Percentiles rank a stretch among this genome's conserved stretches.
Conservation (phyloP, 306 rosid species). For the Sechiopsis laciniata region DNA sequence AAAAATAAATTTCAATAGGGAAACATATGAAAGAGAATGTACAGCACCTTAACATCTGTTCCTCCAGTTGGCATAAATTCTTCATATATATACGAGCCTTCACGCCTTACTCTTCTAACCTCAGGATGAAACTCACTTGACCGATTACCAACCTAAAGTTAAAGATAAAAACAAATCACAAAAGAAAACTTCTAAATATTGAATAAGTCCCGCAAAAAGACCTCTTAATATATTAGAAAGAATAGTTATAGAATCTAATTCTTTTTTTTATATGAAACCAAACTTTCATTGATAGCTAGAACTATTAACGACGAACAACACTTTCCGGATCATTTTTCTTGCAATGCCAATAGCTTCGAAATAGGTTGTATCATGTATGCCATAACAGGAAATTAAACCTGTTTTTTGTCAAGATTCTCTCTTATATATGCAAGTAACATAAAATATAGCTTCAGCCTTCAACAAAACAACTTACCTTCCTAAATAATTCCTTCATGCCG, state of each 20-base stretch:
- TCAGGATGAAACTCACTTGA: conserved; percentile 97
- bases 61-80: conserved; percentile 99
- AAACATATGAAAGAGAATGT: conserved; percentile 28
- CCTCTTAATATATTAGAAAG: background rate
- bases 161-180: conserved; percentile 23
- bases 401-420: background rate
- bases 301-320: conserved; percentile 23
- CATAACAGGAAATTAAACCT: background rate
- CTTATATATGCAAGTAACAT: conserved; percentile 3
- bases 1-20: conserved; percentile 11
- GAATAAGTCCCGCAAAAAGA: background rate
- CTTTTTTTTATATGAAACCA: no score
- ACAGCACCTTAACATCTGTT: conserved; percentile 92
- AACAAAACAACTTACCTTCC: conserved; percentile 66
- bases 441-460: conserved; percentile 10
- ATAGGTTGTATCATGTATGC: background rate
- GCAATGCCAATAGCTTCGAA: background rate
- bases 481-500: conserved; percentile 95
- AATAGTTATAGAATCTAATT: no score
- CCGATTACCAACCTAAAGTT: conserved; percentile 83
- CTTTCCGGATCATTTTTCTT: background rate
- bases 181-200: conserved; percentile 22
- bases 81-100: conserved; percentile 92
- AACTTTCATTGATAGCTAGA: conserved; percentile 1
- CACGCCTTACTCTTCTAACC: conserved; percentile 94